A percentile compares a stretch with the other conserved stretches of the same genome.
Evolutionary conservation across 2,329 filamentous ascomycete genomes (phyloP).

Genomic region (Colletotrichum destructivum): DNA sequence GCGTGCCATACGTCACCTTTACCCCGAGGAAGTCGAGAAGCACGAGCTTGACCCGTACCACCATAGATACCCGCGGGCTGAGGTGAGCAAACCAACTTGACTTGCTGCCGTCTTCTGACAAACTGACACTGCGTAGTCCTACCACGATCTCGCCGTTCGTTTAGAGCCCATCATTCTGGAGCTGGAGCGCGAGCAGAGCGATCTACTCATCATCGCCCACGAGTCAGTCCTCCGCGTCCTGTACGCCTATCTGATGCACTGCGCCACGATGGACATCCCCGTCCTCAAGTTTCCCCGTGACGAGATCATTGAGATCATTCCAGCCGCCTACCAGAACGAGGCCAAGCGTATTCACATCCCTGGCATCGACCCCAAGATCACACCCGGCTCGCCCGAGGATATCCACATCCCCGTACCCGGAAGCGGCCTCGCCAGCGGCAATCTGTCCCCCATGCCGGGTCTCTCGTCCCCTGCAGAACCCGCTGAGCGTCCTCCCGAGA

Average conservation of each 20-base stretch:
- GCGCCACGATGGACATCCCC: conserved; percentile 94
- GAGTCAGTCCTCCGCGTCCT: conserved; percentile 97
- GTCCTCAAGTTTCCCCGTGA: conserved; percentile 93
- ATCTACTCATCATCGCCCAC: conserved; percentile 98
- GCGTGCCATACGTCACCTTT: conserved; percentile 82
- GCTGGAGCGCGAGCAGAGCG: conserved; percentile 95
- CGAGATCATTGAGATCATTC: conserved; percentile 99
- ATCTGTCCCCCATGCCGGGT: conserved; percentile 62
- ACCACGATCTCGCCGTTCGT: conserved; percentile 97
- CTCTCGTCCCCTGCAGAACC: conserved; percentile 63
- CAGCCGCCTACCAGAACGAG: conserved; percentile 96
- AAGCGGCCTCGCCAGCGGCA: conserved; percentile 57
- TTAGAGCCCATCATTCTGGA: conserved; percentile 98
- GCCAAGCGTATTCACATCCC: conserved; percentile 92
- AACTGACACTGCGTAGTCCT: conserved; percentile 74
- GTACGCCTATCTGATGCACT: conserved; percentile 99
- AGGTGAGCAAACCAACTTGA: conserved; percentile 68
- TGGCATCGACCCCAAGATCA: conserved; percentile 73
- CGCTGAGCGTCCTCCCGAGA: conserved; percentile 61
- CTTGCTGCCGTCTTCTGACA: neutral
- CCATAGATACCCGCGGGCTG: conserved; percentile 93
- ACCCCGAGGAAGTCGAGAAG: conserved; percentile 92
- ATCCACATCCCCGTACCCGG: conserved; percentile 82
- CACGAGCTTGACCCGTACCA: conserved; percentile 97
- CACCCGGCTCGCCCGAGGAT: conserved; percentile 85